Evolutionary conservation across 768 basidiomycete genomes (phyloP).

Genomic region (Lyophyllum shimeji): DNA sequence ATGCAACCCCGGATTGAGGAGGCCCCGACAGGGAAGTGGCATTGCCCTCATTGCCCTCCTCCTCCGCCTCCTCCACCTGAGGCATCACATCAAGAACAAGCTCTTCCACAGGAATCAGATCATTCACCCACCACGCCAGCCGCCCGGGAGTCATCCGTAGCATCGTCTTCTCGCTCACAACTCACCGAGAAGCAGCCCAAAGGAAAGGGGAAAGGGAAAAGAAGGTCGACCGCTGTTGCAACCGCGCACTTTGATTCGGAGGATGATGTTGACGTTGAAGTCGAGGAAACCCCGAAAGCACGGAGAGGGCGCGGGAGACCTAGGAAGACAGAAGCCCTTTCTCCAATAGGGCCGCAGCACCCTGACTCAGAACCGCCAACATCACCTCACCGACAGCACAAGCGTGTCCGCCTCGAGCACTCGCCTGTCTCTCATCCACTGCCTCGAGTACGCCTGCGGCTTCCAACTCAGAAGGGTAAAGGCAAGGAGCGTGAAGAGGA

Average conservation of each 20-base stretch:
- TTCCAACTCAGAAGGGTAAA: slow-evolving; percentile 58
- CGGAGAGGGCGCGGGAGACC: slow-evolving; percentile 17
- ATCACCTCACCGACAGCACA: slow-evolving; percentile 31
- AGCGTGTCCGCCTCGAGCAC: slow-evolving; percentile 43
- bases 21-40: slow-evolving; percentile 77
- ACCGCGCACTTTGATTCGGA: slow-evolving; percentile 36
- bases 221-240: slow-evolving; percentile 32
- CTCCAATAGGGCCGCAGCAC: slow-evolving; percentile 14
- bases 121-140: slow-evolving; percentile 13
- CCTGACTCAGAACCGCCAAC: slow-evolving; percentile 14
- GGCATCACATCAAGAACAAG: background rate
- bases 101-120: slow-evolving; percentile 6
- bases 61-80: slow-evolving; percentile 23
- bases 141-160: slow-evolving; percentile 37
- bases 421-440: slow-evolving; percentile 30
- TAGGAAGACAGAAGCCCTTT: slow-evolving; percentile 26
- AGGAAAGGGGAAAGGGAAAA: slow-evolving; percentile 26
- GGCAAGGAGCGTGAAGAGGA: slow-evolving; percentile 72
- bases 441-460: slow-evolving; percentile 44
- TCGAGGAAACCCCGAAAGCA: slow-evolving; percentile 22
- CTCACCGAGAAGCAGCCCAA: slow-evolving; percentile 6
- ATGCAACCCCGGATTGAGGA: slow-evolving; percentile 68
- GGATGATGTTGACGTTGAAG: slow-evolving; percentile 26
- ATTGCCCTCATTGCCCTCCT: slow-evolving; percentile 64
- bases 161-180: slow-evolving; percentile 38